phyloP scores from a whole-genome alignment of 345 rosid genomes.

The Acer saccharum region DNA sequence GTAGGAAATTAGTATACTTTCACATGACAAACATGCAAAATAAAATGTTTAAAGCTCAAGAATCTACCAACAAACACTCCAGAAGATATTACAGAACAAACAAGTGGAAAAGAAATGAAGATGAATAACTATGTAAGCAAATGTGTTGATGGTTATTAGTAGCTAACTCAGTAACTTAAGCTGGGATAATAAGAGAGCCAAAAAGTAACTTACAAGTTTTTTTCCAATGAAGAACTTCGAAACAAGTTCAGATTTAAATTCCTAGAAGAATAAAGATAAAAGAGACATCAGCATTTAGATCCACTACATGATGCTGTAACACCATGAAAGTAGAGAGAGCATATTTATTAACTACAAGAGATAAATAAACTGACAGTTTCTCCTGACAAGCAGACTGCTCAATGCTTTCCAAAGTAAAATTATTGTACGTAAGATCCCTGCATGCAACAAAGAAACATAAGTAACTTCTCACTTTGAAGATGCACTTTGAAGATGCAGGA shows the following conservation, averaged over 20 bases:
- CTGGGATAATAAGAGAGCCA: background rate
- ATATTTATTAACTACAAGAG: slow-evolving; percentile 12
- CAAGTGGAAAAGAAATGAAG: background rate
- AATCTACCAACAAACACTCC: background rate
- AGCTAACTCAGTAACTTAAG: background rate
- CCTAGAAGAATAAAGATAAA: slow-evolving; percentile 26
- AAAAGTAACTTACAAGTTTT: slow-evolving; percentile 36
- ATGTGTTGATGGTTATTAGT: background rate
- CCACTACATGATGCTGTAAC: background rate
- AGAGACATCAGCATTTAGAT: slow-evolving; percentile 12
- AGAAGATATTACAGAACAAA: background rate
- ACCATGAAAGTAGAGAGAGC: slow-evolving; percentile 5
- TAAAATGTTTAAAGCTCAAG: background rate
- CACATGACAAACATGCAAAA: background rate
- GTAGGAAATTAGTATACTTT: background rate
- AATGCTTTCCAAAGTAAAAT: slow-evolving; percentile 54
- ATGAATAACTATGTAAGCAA: background rate
- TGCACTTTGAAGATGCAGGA: background rate
- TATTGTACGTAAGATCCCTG: slow-evolving; percentile 84
- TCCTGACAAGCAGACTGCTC: slow-evolving; percentile 51
- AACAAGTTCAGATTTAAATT: slow-evolving; percentile 46
- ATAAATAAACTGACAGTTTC: slow-evolving; percentile 41
- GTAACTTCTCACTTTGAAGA: background rate
- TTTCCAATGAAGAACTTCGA: slow-evolving; percentile 35
- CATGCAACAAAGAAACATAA: slow-evolving; percentile 19